These are phyloP conservation scores for Coniochaeta sp. DNA, from an alignment of 2,329 filamentous ascomycete species.

Conservation along the genomic window DNA sequence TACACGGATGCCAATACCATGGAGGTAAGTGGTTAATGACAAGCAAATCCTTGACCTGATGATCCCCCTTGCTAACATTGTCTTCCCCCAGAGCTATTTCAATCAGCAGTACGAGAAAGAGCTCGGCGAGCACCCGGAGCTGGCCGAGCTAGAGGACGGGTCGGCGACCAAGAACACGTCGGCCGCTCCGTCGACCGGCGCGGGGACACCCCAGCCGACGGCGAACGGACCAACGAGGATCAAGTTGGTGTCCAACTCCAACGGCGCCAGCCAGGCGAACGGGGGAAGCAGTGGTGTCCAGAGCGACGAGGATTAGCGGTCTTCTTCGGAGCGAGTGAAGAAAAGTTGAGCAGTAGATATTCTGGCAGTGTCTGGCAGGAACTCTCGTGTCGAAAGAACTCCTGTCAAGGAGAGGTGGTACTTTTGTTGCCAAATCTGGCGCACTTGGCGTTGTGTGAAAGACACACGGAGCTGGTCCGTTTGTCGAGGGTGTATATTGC, in stretches of 20 bases:
- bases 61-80: background rate
- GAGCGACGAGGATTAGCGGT: constrained; percentile 46
- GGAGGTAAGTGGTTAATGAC: constrained; percentile 55
- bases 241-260: constrained; percentile 55
- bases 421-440: background rate
- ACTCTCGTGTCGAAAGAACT: background rate
- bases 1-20: constrained; percentile 91
- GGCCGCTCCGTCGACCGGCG: constrained; percentile 46
- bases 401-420: too few species aligned
- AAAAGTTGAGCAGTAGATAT: background rate
- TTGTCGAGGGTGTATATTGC: background rate
- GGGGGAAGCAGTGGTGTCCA: constrained; percentile 30
- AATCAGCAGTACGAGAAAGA: constrained; percentile 45
- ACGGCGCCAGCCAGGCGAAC: constrained; percentile 23
- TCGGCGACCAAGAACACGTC: constrained; percentile 29
- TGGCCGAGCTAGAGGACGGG: constrained; percentile 46
- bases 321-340: background rate
- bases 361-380: background rate
- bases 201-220: constrained; percentile 57
- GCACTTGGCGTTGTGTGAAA: background rate
- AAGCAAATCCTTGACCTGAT: too few species aligned
- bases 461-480: background rate
- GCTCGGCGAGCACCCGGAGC: constrained; percentile 45
- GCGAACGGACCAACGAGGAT: constrained; percentile 54
- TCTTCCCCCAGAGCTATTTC: constrained; percentile 44